Percentiles rank a stretch among this genome's conserved stretches.
Conservation (phyloP, 192 early-diverging fungal species). For the Coemansia reversa region DNA sequence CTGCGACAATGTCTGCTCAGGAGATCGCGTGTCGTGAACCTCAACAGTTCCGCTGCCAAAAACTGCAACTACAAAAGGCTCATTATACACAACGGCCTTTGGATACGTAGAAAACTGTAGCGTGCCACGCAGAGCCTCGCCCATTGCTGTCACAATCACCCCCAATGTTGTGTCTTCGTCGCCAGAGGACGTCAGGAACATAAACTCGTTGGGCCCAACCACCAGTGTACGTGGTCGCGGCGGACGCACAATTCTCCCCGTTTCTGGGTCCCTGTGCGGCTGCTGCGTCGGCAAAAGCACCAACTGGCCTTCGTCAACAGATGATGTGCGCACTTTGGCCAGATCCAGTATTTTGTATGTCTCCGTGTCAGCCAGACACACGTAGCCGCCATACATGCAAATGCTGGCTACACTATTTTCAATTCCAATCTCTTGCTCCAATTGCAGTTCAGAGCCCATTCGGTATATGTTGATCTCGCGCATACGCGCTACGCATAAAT, state of each 20-base stretch:
- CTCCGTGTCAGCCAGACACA: slow-evolving; percentile 49
- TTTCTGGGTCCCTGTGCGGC: slow-evolving; percentile 30
- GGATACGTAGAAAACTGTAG: slow-evolving; percentile 51
- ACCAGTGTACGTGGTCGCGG: slow-evolving; percentile 51
- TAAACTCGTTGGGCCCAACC: slow-evolving; percentile 46
- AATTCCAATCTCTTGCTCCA: slow-evolving; percentile 39
- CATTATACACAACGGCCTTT: slow-evolving; percentile 40
- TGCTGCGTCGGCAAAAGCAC: slow-evolving; percentile 49
- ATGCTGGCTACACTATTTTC: slow-evolving; percentile 37
- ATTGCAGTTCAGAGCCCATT: slow-evolving; percentile 24
- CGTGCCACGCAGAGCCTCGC: slow-evolving; percentile 51
- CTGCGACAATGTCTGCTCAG: slow-evolving; percentile 38
- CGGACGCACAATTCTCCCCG: slow-evolving; percentile 33
- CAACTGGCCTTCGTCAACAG: slow-evolving; percentile 25
- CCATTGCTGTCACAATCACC: slow-evolving; percentile 51
- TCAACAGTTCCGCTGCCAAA: slow-evolving; percentile 35
- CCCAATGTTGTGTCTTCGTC: slow-evolving; percentile 39
- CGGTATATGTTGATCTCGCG: slow-evolving; percentile 39
- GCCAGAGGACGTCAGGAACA: slow-evolving; percentile 49
- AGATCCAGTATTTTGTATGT: slow-evolving; percentile 50
- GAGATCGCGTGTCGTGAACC: slow-evolving; percentile 37
- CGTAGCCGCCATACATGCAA: slow-evolving; percentile 45
- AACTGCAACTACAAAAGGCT: slow-evolving; percentile 32
- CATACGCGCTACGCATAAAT: slow-evolving; percentile 45
- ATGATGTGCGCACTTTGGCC: slow-evolving; percentile 20